Percentiles rank a stretch among this genome's conserved stretches.
Conservation (phyloP, 2,329 filamentous ascomycete species). For the Colletotrichum trifolii region DNA sequence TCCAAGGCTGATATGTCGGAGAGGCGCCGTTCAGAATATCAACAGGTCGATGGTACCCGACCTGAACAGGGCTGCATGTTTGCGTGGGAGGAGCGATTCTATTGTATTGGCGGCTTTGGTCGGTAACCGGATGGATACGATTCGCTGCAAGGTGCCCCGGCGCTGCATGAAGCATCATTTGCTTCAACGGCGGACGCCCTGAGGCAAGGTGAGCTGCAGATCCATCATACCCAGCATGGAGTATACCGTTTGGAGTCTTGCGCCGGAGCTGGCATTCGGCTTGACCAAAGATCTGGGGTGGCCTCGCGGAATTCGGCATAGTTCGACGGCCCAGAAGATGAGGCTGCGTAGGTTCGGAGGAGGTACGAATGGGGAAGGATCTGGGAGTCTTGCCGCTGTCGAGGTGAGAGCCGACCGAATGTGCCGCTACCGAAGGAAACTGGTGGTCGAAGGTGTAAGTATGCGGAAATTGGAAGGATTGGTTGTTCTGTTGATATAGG, state of each 20-base stretch:
- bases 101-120: conserved; percentile 3
- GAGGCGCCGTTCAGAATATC: conserved; percentile 2
- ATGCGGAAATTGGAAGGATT: conserved; percentile 39
- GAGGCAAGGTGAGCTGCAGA: conserved; percentile 78
- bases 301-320: not conserved
- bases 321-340: conserved; percentile 16
- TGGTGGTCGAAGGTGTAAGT: conserved; percentile 27
- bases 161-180: conserved; percentile 78
- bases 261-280: conserved; percentile 84
- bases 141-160: conserved; percentile 35
- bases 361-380: conserved; percentile 50
- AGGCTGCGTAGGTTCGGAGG: conserved; percentile 44
- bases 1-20: conserved; percentile 22
- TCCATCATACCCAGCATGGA: conserved; percentile 91
- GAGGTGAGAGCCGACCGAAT: conserved; percentile 19
- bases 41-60: not conserved
- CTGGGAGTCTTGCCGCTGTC: conserved; percentile 42
- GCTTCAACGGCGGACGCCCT: conserved; percentile 82
- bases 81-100: not conserved
- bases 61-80: conserved; percentile 3
- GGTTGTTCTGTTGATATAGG: conserved; percentile 34
- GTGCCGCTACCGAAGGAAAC: conserved; percentile 38
- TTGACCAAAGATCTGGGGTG: conserved; percentile 43
- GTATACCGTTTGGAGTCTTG: conserved; percentile 94
- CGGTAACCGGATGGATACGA: conserved; percentile 29